These are phyloP conservation scores for Diaporthe ilicicola DNA, from an alignment of 2,329 filamentous ascomycete species.

Conservation along the genomic window DNA sequence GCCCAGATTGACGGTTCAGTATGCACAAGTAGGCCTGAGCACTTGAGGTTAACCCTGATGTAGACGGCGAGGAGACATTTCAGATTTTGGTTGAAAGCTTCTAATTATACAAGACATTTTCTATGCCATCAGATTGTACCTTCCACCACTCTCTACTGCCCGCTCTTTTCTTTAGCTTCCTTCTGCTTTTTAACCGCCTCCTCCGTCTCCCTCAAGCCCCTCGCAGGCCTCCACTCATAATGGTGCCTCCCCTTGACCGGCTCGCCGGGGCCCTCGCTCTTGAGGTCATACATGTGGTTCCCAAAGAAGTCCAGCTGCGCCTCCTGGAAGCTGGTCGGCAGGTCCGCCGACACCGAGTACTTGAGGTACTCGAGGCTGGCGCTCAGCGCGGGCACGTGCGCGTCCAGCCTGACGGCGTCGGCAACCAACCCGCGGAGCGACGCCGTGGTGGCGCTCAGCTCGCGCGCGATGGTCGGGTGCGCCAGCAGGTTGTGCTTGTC, in stretches of 20 bases:
- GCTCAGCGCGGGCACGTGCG: conserved; percentile 67
- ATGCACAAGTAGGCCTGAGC: no score
- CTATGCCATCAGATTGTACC: no score
- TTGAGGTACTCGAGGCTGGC: conserved; percentile 74
- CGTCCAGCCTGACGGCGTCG: conserved; percentile 63
- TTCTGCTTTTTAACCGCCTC: background rate
- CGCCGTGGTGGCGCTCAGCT: conserved; percentile 59
- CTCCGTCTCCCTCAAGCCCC: conserved; percentile 24
- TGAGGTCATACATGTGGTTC: conserved; percentile 70
- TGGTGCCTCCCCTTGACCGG: conserved; percentile 67
- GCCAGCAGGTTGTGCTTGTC: conserved; percentile 49
- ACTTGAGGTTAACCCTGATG: no score
- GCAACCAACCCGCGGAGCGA: conserved; percentile 64
- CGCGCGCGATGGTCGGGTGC: conserved; percentile 55
- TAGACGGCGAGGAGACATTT: no score
- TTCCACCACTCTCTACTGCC: no score
- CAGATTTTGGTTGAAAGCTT: no score
- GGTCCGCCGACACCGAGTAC: conserved; percentile 63
- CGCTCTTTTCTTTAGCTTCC: background rate
- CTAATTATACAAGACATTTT: no score
- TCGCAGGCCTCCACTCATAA: conserved; percentile 66
- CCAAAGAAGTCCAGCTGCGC: conserved; percentile 78
- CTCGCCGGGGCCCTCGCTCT: conserved; percentile 59
- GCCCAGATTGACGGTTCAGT: no score
- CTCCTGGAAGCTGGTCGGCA: conserved; percentile 76